Conservation (phyloP, 108 stramenopile genomes). For the Conticribra weissflogii region DNA sequence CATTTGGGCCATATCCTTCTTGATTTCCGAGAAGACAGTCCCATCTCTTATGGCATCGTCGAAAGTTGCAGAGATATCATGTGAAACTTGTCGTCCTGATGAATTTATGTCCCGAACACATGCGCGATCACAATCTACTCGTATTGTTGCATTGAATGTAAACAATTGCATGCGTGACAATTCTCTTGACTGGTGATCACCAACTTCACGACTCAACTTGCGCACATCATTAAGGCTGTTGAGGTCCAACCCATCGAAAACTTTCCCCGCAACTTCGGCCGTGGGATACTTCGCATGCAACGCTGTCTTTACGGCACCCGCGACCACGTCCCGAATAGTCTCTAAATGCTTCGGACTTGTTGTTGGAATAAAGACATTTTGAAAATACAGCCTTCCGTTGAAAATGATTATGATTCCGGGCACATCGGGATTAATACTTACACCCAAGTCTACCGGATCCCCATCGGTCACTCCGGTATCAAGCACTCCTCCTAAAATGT, state of each 20-base stretch:
- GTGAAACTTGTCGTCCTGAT: slow-evolving; percentile 9
- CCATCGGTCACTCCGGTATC: background rate
- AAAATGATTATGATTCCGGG: slow-evolving; percentile 4
- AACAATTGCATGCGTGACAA: slow-evolving; percentile 21
- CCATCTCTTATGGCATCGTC: slow-evolving; percentile 9
- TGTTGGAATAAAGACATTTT: slow-evolving; percentile 19
- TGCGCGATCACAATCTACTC: background rate
- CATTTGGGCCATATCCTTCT: slow-evolving; percentile 8
- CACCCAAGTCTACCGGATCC: background rate
- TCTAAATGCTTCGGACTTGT: slow-evolving; percentile 6
- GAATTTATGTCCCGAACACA: background rate
- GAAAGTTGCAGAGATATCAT: background rate
- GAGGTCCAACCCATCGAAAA: slow-evolving; percentile 21
- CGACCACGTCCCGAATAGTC: slow-evolving; percentile 6
- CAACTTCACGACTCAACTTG: too few relatives aligned
- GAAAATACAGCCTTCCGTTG: slow-evolving; percentile 21
- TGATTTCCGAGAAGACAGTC: background rate
- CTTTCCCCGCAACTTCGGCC: background rate
- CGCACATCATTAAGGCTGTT: background rate
- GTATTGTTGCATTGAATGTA: slow-evolving; percentile 2
- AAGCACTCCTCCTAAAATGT: background rate
- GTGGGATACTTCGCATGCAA: background rate
- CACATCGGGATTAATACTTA: background rate
- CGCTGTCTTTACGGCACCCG: background rate
- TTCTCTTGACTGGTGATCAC: slow-evolving; percentile 2